phyloP scores from a whole-genome alignment of 345 rosid species.

The Arabis alpina region DNA sequence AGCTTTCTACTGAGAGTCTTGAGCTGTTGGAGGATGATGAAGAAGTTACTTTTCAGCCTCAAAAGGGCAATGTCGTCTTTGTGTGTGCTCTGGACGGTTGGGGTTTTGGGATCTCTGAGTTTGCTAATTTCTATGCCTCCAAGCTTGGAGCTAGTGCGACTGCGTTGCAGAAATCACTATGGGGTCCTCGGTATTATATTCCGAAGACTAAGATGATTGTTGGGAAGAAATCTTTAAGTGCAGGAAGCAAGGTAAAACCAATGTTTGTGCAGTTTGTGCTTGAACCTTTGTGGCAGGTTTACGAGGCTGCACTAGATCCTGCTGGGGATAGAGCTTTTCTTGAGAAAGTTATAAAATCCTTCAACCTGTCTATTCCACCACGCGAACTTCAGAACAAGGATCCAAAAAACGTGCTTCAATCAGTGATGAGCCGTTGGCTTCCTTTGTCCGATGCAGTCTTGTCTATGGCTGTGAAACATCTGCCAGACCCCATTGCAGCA shows the following conservation, averaged over 20 bases:
- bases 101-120: constrained; percentile 80
- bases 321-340: constrained; percentile 64
- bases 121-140: constrained; percentile 78
- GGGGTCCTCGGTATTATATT: constrained; percentile 89
- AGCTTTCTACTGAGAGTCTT: constrained; percentile 58
- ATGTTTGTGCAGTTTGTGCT: constrained; percentile 98
- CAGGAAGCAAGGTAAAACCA: constrained; percentile 69
- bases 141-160: constrained; percentile 76
- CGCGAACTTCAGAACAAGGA: constrained; percentile 95
- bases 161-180: constrained; percentile 70
- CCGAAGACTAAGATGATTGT: constrained; percentile 84
- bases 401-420: constrained; percentile 74
- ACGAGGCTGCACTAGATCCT: constrained; percentile 72
- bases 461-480: constrained; percentile 84
- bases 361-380: constrained; percentile 67
- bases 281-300: constrained; percentile 92
- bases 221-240: constrained; percentile 69
- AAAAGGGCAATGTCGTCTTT: constrained; percentile 87
- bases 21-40: constrained; percentile 88
- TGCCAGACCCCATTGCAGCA: constrained; percentile 83
- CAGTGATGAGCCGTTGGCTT: constrained; percentile 93
- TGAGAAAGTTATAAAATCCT: constrained; percentile 70
- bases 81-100: constrained; percentile 93
- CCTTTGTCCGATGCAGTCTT: constrained; percentile 85
- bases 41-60: constrained; percentile 93